Evolutionary conservation across 1,284 basidiomycete genomes (phyloP).

Genomic region (Pyrrhoderma lamaoense): DNA sequence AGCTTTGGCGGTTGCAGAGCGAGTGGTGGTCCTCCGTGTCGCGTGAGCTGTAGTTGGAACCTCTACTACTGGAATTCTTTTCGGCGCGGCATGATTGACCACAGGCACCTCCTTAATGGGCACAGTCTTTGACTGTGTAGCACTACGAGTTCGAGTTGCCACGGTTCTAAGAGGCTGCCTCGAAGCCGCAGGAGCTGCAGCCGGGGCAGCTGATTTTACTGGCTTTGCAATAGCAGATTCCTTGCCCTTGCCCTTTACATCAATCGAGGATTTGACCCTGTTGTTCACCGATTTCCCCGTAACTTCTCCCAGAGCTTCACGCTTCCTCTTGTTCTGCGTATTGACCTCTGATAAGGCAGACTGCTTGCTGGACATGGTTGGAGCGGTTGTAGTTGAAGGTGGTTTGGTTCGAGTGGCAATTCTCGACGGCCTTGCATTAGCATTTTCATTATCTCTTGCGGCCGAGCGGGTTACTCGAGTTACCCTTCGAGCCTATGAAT

Average conservation of each 20-base stretch:
- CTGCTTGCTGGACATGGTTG: constrained; percentile 24
- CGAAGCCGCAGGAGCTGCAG: constrained; percentile 26
- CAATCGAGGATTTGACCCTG: constrained; percentile 23
- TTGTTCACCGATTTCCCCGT: constrained; percentile 38
- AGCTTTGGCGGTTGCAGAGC: constrained; percentile 13
- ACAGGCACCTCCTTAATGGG: no score
- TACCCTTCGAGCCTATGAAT: constrained; percentile 46
- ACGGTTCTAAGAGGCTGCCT: constrained; percentile 26
- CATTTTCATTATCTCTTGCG: constrained; percentile 57
- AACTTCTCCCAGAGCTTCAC: constrained; percentile 66
- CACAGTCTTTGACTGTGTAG: constrained; percentile 21
- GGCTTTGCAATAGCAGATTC: constrained; percentile 33
- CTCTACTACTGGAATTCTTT: constrained; percentile 8
- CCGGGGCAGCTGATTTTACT: constrained; percentile 1
- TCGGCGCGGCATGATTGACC: constrained; percentile 7
- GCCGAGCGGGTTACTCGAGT: constrained; percentile 47
- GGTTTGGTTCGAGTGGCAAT: constrained; percentile 54
- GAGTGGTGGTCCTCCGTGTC: constrained; percentile 24
- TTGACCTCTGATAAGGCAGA: constrained; percentile 33
- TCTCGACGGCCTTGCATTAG: constrained; percentile 44
- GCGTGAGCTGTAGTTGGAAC: constrained; percentile 9
- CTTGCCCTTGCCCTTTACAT: constrained; percentile 39
- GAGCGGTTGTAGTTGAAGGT: constrained; percentile 33
- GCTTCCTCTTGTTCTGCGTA: constrained; percentile 59
- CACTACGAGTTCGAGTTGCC: constrained; percentile 24